phyloP scores from a whole-genome alignment of 345 rosid species.

The Erysimum cheiranthoides region DNA sequence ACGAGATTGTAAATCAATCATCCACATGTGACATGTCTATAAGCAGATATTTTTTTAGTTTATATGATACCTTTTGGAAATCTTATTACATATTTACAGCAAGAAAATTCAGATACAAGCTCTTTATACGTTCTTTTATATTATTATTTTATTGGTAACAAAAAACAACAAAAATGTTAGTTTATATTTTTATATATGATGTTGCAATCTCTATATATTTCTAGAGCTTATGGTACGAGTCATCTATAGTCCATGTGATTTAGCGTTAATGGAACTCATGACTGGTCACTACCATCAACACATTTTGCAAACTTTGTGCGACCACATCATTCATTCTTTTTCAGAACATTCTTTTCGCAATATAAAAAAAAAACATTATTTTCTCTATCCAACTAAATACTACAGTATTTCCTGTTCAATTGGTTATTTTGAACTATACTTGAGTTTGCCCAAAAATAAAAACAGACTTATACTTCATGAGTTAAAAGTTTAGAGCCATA shows the following conservation, averaged over 20 bases:
- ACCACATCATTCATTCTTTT: not conserved
- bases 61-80: not conserved
- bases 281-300: constrained; percentile 8
- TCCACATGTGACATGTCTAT: constrained; percentile 46
- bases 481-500: no score
- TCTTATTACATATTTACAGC: constrained; percentile 16
- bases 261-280: constrained; percentile 12
- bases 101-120: not conserved
- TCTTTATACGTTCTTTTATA: not conserved
- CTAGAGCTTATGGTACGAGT: not conserved
- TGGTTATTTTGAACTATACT: constrained; percentile 2
- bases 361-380: no score
- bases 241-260: not conserved
- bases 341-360: not conserved
- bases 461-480: no score
- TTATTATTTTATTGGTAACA: not conserved
- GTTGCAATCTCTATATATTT: not conserved
- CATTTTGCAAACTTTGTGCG: constrained; percentile 1
- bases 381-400: not conserved
- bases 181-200: not conserved
- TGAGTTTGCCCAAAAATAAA: no score
- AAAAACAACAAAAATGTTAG: no score
- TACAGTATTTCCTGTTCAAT: not conserved
- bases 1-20: constrained; percentile 36
- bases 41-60: not conserved